Evolutionary conservation across 768 basidiomycete species (phyloP), one percentile per base, ranked within the genome.

Genomic region (Amanita subjunquillea): DNA sequence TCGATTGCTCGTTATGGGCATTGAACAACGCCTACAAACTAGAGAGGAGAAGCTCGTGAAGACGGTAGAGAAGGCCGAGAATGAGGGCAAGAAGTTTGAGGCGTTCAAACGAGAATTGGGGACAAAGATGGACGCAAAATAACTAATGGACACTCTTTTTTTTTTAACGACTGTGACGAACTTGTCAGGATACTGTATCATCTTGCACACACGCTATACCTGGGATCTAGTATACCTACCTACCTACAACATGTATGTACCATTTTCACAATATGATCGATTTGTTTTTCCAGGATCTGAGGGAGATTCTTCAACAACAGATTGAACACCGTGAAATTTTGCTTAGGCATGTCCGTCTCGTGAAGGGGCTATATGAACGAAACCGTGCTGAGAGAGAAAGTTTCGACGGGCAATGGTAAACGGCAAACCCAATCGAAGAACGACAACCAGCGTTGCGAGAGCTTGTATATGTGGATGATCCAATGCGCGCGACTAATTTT

Each of bases 11-110:
- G 75, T 89, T 15, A 67, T 87, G 13, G 87, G 87, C 0, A 87
- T 89, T 82, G 83, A 87, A 54, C 80, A 87, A 59, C 74, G 83
- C 51, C 69, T 87, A 55, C 76, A 84, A 54, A 66, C 65, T 13
- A 74, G 84, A 32, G 82, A 87, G 57, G 79, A 78, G 38, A 80
- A 79, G 62, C 65, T 89, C 23, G 59, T 67, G 10, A 82, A 82
- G 62, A 77, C 73, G 25, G 68, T 86, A 15, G 75, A 79, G 60
- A 72, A 72, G 23, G 87, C 85, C 1, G 80, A 84, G 59, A 65
- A 65, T 30, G 83, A 86, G 57, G 70, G 75, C n/a, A 62, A 64
- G 48, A 73, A 68, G 57, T 85, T 75, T 53, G 80, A 85, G 55
- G 61, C 68, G 44, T 50, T 78, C 55, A 66, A 70, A 56, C 74